Conservation (phyloP, 306 rosid species). For the Macrotyloma uniflorum region DNA sequence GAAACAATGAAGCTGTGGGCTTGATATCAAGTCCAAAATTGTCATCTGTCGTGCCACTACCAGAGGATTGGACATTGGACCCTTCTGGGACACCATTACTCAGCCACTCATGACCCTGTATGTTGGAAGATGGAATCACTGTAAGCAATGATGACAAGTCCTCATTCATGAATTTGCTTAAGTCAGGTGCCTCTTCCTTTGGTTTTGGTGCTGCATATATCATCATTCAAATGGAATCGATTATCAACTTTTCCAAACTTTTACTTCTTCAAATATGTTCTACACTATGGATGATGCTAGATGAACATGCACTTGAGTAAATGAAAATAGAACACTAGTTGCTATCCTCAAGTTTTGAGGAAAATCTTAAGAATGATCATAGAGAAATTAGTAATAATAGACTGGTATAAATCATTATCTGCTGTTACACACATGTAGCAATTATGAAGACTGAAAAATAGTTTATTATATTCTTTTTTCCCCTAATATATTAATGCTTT, state of each 20-base stretch:
- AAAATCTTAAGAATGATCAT: not conserved
- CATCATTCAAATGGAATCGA: not conserved
- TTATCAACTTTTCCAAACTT: not conserved
- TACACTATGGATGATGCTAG: not conserved
- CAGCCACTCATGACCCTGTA: conserved; percentile 60
- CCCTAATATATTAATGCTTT: too few relatives aligned
- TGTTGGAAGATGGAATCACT: conserved; percentile 55
- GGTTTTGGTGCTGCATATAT: conserved; percentile 46
- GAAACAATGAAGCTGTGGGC: conserved; percentile 65
- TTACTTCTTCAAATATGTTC: not conserved
- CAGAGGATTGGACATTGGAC: conserved; percentile 55
- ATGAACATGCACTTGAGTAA: not conserved
- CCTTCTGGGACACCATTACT: conserved; percentile 31
- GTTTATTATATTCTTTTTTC: too few relatives aligned
- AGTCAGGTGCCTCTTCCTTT: conserved; percentile 54
- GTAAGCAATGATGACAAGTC: conserved; percentile 62
- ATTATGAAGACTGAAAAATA: not conserved
- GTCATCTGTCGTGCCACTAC: conserved; percentile 44
- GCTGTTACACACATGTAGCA: not conserved
- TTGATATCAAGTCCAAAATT: conserved; percentile 61
- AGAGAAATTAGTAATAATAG: not conserved
- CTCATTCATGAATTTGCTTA: conserved; percentile 50
- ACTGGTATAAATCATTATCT: not conserved
- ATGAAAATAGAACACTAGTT: not conserved
- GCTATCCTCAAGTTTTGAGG: not conserved